These are phyloP conservation scores for Thalia dealbata DNA, from an alignment of 176 grass and related monocot genomes.

Conservation along the genomic window DNA sequence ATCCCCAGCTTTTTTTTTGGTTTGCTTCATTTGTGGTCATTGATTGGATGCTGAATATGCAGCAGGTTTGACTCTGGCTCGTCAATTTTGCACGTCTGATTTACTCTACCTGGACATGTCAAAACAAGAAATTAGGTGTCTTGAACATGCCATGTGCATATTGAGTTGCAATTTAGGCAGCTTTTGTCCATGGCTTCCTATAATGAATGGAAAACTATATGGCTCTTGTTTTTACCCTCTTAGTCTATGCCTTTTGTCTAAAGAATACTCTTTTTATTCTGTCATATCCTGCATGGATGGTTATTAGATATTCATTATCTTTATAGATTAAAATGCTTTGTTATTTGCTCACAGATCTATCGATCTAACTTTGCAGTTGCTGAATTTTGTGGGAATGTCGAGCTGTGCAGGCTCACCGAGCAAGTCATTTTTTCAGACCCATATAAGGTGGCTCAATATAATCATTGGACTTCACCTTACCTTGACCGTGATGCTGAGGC, in stretches of 20 bases:
- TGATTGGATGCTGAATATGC: background rate
- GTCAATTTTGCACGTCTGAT: background rate
- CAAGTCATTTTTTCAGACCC: constrained; percentile 92
- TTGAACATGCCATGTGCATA: background rate
- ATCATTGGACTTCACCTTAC: constrained; percentile 64
- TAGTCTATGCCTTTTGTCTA: no score
- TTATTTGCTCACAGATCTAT: background rate
- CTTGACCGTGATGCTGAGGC: constrained; percentile 71
- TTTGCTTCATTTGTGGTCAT: background rate
- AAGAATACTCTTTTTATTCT: no score
- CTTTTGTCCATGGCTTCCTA: background rate
- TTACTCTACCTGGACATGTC: background rate
- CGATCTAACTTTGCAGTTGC: constrained; percentile 50
- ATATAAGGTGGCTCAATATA: constrained; percentile 56
- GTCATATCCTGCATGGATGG: background rate
- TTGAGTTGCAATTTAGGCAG: background rate
- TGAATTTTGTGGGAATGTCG: constrained; percentile 66
- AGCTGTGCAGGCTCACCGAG: constrained; percentile 81
- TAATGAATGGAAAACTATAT: background rate
- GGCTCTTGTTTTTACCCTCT: background rate
- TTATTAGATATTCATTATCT: background rate
- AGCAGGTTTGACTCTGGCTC: background rate
- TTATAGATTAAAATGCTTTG: background rate
- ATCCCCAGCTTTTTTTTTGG: background rate
- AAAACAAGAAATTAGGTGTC: background rate